A percentile compares a stretch with the other conserved stretches of the same genome.
These are phyloP conservation scores for Pichia sorboxylosa DNA, from an alignment of 1,139 yeast species.

Conservation along the genomic window DNA sequence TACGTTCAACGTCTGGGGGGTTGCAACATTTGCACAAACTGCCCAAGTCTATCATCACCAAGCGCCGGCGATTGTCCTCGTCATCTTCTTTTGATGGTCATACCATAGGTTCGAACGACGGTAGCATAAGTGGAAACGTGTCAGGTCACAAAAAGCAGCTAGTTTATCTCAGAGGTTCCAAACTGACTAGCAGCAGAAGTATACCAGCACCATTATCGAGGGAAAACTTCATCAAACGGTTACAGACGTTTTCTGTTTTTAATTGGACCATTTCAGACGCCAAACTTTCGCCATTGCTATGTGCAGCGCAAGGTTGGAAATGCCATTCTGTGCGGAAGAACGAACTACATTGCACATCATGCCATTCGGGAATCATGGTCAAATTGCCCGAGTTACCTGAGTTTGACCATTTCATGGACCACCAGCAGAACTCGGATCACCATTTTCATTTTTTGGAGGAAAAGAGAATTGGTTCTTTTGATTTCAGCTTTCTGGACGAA, in stretches of 20 bases:
- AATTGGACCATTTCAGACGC: constrained; percentile 21
- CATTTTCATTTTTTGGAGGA: too few relatives aligned
- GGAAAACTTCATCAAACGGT: constrained; percentile 15
- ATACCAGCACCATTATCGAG: constrained; percentile 9
- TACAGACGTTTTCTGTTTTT: constrained; percentile 21
- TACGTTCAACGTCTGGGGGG: not conserved
- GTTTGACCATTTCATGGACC: not conserved
- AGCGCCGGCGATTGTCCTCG: constrained; percentile 10
- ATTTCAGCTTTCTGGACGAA: constrained; percentile 6
- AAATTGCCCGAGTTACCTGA: constrained; percentile 8
- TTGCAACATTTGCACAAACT: constrained; percentile 9
- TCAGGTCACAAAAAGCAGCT: constrained; percentile 8
- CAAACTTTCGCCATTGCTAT: constrained; percentile 20
- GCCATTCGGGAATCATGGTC: constrained; percentile 17
- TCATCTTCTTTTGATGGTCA: constrained; percentile 9
- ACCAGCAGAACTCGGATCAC: constrained; percentile 4
- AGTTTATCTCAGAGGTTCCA: constrained; percentile 6
- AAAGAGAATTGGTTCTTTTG: constrained; percentile 6
- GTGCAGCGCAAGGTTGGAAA: constrained; percentile 24
- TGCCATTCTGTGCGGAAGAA: constrained; percentile 21
- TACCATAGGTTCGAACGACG: not conserved
- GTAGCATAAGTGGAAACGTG: not conserved
- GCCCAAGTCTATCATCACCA: constrained; percentile 9
- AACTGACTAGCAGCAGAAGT: constrained; percentile 1
- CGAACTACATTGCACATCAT: constrained; percentile 21